Evolutionary conservation across 176 grass and related monocot genomes (phyloP), one percentile per base, ranked within the genome.

Genomic region (Carex cristatella): DNA sequence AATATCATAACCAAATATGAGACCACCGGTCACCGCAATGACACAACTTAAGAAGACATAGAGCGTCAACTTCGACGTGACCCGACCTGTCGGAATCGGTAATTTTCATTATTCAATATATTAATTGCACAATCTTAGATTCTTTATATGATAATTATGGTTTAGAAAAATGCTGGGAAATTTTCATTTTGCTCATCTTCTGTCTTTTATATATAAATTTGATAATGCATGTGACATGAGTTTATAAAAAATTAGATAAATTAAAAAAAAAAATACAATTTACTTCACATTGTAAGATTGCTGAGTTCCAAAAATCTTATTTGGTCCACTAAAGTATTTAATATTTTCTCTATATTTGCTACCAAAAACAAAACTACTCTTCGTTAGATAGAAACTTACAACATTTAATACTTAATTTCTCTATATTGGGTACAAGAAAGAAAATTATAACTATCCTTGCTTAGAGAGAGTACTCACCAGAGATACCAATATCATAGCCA

Each of bases 401-500:
- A 40, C 38, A 40, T 40, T 40, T 40, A 40, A 40, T 40, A 40
- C 38, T 40, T n/a, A n/a, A n/a, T n/a, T 40, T 40, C 38, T 40
- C 38, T 40, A 65, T 30, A 49, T 65, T 46, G 28, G 8, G 1
- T 44, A 63, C 18, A 65, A 64, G 65, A 82, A 65, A 27, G 23
- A 38, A 37, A 70, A 44, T 54, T n/a, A n/a, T 6, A 53, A 10
- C 3, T 33, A 38, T 40, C 44, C 9, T 55, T 54, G 1, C 14
- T 37, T 71, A 2, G 4, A 58, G 30, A 58, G 15, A 59, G 10
- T 63, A 51, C 75, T 65, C 46, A 97, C 94, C 94, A 84, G 94
- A 97, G 87, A 97, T 97, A 35, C 94, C 94, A 66, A 97, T 94
- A 80, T 97, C 94, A 1, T 97, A 97, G 28, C 94, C 94, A 70